Evolutionary conservation across 768 basidiomycete genomes (phyloP), one percentile per base, ranked within the genome.

Genomic region (Sporobolomyces phaffii): DNA sequence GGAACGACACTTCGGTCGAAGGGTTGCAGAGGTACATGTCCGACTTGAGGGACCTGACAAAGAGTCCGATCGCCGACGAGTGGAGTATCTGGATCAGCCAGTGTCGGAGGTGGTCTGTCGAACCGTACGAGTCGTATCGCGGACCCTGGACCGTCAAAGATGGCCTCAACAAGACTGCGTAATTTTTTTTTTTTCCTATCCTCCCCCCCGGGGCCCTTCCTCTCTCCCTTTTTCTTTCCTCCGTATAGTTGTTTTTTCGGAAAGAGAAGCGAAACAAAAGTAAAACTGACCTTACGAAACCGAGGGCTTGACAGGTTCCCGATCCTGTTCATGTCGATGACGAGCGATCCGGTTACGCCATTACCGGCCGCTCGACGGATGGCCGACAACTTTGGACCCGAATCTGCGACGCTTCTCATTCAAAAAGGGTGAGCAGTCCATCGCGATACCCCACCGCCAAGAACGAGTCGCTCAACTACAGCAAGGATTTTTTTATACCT

Each of bases 281-380:
- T n/a, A 18, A 14, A 29, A 11, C 10, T 10, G 0, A 22, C n/a
- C n/a, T n/a, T n/a, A n/a, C n/a, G n/a, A n/a, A n/a, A n/a, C n/a
- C n/a, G n/a, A n/a, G n/a, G n/a, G n/a, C n/a, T n/a, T n/a, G n/a
- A n/a, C 56, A 69, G 63, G 3, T 51, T 50, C 50, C 68, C 68
- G 14, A 56, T 69, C 28, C 48, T 68, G 20, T 70, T 72, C 60
- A 6, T 73, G 36, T 64, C 67, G 10, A 63, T 69, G 9, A 66
- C 66, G 3, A 63, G 64, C 40, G 73, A 74, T 40, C 69, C 69
- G 14, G 73, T 74, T 47, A 73, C 72, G 14, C 72, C 73, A 0
- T 62, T 74, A 11, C 6, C 44, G 0, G 40, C 69, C 0, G 73
- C 73, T 0, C 29, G 26, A 5, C 26, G 31, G 33, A 72, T 73